Evolutionary conservation across 2,329 filamentous ascomycete genomes (phyloP).

Genomic region (Diplocarpon mali): DNA sequence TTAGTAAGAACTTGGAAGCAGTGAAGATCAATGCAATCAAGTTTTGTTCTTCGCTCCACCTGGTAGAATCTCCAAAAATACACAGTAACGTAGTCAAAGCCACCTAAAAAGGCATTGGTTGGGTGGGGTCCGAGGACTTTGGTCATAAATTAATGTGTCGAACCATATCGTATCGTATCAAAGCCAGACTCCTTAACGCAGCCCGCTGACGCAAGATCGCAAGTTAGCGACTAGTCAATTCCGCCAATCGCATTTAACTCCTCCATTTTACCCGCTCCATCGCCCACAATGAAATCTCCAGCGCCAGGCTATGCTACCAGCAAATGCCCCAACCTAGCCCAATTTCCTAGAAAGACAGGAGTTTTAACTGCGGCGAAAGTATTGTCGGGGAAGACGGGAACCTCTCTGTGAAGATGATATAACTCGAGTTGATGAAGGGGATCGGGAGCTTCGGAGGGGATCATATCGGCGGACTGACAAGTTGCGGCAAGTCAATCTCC

Average conservation of each 20-base stretch:
- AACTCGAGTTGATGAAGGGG: constrained; percentile 19
- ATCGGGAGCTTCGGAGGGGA: constrained; percentile 18
- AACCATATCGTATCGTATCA: not conserved
- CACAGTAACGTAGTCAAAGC: no score
- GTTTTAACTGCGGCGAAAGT: constrained; percentile 6
- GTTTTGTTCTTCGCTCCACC: no score
- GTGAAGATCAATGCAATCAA: no score
- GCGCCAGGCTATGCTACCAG: constrained; percentile 1
- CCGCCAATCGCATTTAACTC: not conserved
- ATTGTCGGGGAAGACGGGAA: constrained; percentile 15
- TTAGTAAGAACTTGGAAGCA: no score
- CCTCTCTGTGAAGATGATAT: constrained; percentile 17
- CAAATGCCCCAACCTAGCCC: not conserved
- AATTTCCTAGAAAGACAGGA: constrained; percentile 1
- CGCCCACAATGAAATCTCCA: not conserved
- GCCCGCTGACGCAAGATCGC: not conserved
- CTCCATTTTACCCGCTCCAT: not conserved
- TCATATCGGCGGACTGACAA: constrained; percentile 15
- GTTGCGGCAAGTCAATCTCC: constrained; percentile 17
- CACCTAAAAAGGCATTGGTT: no score
- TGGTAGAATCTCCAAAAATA: no score
- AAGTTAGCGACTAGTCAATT: not conserved
- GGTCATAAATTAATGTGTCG: no score
- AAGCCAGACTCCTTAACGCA: not conserved
- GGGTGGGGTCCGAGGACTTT: not conserved